These are phyloP conservation scores for Lineolata rhizophorae DNA, from an alignment of 495 filamentous ascomycete species.

Conservation along the genomic window DNA sequence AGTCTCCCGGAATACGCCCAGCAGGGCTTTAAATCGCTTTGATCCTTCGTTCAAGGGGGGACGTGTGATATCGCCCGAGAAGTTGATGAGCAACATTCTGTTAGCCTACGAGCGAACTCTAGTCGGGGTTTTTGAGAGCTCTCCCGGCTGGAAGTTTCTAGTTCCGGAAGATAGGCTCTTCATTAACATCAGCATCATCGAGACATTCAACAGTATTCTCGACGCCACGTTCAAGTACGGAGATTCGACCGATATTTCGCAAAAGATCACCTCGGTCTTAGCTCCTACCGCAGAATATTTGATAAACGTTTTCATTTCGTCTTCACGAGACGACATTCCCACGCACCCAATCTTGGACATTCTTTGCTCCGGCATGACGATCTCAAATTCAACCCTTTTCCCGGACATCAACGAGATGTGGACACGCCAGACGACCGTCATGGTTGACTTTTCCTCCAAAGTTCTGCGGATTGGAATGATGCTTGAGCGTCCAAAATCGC, in stretches of 20 bases:
- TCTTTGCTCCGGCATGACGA: slow-evolving; percentile 34
- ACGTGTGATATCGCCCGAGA: too few relatives aligned
- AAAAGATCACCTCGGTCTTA: slow-evolving; percentile 41
- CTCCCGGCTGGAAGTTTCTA: slow-evolving; percentile 60
- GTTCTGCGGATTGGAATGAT: slow-evolving; percentile 48
- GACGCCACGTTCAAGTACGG: too few relatives aligned
- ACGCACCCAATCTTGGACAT: slow-evolving; percentile 59
- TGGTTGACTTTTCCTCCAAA: slow-evolving; percentile 41
- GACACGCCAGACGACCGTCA: slow-evolving; percentile 36
- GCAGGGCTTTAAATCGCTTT: slow-evolving; percentile 30
- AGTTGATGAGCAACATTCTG: slow-evolving; percentile 47
- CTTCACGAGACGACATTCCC: slow-evolving; percentile 41
- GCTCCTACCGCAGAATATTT: slow-evolving; percentile 50
- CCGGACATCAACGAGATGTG: slow-evolving; percentile 32
- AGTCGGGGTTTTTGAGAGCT: slow-evolving; percentile 65
- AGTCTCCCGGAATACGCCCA: slow-evolving; percentile 43
- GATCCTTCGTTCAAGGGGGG: slow-evolving; percentile 29
- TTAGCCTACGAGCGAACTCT: slow-evolving; percentile 46
- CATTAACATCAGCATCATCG: slow-evolving; percentile 35
- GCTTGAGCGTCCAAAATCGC: slow-evolving; percentile 31
- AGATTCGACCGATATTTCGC: too few relatives aligned
- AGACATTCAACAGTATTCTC: too few relatives aligned
- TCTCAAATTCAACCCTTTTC: slow-evolving; percentile 40
- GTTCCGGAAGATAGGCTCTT: slow-evolving; percentile 40
- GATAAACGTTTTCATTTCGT: slow-evolving; percentile 50